phyloP scores from a whole-genome alignment of 2,329 filamentous ascomycete species.

The Epichloe sylvatica region DNA sequence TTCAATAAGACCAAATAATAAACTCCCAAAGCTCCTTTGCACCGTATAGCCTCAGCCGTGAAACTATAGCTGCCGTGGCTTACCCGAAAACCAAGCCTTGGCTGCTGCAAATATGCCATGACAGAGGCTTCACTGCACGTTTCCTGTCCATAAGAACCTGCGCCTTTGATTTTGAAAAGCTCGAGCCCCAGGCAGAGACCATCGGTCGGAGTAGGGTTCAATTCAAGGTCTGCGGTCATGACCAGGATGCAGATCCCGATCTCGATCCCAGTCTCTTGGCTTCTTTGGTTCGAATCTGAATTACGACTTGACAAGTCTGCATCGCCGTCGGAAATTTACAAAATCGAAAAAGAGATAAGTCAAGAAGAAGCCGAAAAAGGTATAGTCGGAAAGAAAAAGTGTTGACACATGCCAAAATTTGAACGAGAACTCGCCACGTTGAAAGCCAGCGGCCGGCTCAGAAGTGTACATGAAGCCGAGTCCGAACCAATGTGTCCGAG shows the following conservation, averaged over 20 bases:
- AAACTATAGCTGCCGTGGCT: neutral
- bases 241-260: neutral
- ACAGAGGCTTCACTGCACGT: neutral
- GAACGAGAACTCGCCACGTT: neutral
- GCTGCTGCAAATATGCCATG: neutral
- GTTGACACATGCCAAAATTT: neutral
- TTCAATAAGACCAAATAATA: neutral
- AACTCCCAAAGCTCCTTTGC: neutral
- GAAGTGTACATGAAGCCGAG: neutral
- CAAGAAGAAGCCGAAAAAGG: neutral
- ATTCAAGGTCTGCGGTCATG: neutral
- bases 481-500: conserved; percentile 1
- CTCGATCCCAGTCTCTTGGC: neutral
- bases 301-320: neutral
- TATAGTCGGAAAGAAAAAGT: neutral
- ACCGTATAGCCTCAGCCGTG: neutral
- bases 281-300: neutral
- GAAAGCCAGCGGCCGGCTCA: neutral
- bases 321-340: neutral
- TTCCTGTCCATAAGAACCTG: neutral
- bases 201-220: neutral
- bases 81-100: neutral
- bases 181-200: neutral
- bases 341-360: neutral
- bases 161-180: neutral